Evolutionary conservation across 2,329 filamentous ascomycete species (phyloP).

Genomic region (Delphinella strobiligena): DNA sequence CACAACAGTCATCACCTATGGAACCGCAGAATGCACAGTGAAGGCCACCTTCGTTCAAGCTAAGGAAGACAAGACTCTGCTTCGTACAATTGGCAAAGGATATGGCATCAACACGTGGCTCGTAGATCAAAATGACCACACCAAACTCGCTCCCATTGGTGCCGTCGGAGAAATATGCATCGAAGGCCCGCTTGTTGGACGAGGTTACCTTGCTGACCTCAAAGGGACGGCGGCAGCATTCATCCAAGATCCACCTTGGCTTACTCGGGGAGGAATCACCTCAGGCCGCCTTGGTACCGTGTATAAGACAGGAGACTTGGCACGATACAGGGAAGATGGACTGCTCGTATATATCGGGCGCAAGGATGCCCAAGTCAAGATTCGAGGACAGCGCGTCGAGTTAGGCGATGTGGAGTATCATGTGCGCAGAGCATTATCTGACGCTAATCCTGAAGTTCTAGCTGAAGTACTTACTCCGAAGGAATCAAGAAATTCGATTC

Average conservation of each 20-base stretch:
- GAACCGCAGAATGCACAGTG: background rate
- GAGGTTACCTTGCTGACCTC: background rate
- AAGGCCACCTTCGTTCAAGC: too few species aligned
- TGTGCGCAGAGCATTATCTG: slow-evolving; percentile 24
- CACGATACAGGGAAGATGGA: slow-evolving; percentile 12
- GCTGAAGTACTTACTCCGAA: slow-evolving; percentile 7
- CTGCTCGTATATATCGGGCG: slow-evolving; percentile 46
- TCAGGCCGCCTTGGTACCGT: slow-evolving; percentile 4
- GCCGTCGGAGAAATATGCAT: slow-evolving; percentile 10
- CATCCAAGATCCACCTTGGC: background rate
- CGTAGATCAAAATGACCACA: slow-evolving; percentile 13
- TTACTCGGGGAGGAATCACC: background rate
- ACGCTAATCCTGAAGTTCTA: slow-evolving; percentile 15
- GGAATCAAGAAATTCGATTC: slow-evolving; percentile 9
- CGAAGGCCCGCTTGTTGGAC: slow-evolving; percentile 4
- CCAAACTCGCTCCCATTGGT: slow-evolving; percentile 27
- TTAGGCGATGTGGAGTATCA: slow-evolving; percentile 55
- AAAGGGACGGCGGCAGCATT: background rate
- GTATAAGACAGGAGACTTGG: slow-evolving; percentile 14
- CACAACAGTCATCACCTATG: too few species aligned
- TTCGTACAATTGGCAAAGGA: too few species aligned
- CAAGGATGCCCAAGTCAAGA: slow-evolving; percentile 64
- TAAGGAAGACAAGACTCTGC: too few species aligned
- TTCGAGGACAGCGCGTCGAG: slow-evolving; percentile 67
- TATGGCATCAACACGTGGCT: background rate